Evolutionary conservation across 208 protist genomes (phyloP).

Genomic region (Wallacemonas sp.): DNA sequence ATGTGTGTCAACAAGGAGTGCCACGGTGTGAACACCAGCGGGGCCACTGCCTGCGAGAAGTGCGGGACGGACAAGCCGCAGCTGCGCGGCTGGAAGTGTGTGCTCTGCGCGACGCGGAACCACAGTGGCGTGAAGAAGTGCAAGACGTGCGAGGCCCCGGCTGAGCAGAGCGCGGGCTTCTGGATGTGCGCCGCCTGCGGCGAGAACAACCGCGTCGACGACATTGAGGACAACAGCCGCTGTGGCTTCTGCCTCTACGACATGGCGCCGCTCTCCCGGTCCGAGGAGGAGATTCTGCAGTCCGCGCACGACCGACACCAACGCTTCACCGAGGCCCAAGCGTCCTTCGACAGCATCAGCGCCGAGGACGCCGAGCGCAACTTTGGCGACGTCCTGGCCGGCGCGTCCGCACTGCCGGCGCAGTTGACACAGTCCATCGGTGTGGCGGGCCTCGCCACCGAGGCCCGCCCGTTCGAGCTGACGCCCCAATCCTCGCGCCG

Average conservation of each 20-base stretch:
- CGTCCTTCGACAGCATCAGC: slow-evolving; percentile 65
- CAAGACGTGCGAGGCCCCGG: slow-evolving; percentile 53
- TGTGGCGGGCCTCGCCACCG: slow-evolving; percentile 1
- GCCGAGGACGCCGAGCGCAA: slow-evolving; percentile 67
- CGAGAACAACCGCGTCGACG: slow-evolving; percentile 89
- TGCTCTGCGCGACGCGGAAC: slow-evolving; percentile 61
- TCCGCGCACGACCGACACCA: slow-evolving; percentile 39
- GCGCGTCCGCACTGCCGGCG: slow-evolving; percentile 30
- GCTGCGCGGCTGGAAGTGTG: slow-evolving; percentile 80
- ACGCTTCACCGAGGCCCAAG: slow-evolving; percentile 44
- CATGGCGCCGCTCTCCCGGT: slow-evolving; percentile 74
- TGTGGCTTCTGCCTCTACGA: slow-evolving; percentile 89
- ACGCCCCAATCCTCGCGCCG: slow-evolving; percentile 1
- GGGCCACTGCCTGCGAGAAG: slow-evolving; percentile 36
- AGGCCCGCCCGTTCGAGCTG: slow-evolving; percentile 19
- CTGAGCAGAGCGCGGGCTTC: slow-evolving; percentile 53
- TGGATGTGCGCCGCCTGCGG: slow-evolving; percentile 87
- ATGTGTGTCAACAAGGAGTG: slow-evolving; percentile 83
- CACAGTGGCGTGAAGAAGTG: slow-evolving; percentile 77
- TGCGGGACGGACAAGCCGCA: slow-evolving; percentile 65
- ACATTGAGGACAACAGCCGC: slow-evolving; percentile 83
- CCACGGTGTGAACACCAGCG: slow-evolving; percentile 50
- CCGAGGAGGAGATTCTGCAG: slow-evolving; percentile 52
- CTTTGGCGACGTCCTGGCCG: slow-evolving; percentile 51
- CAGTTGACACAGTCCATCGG: neutral